Base-by-base conservation (phyloP, 768 basidiomycete species). In the Rhizopogon vinicolor region DNA sequence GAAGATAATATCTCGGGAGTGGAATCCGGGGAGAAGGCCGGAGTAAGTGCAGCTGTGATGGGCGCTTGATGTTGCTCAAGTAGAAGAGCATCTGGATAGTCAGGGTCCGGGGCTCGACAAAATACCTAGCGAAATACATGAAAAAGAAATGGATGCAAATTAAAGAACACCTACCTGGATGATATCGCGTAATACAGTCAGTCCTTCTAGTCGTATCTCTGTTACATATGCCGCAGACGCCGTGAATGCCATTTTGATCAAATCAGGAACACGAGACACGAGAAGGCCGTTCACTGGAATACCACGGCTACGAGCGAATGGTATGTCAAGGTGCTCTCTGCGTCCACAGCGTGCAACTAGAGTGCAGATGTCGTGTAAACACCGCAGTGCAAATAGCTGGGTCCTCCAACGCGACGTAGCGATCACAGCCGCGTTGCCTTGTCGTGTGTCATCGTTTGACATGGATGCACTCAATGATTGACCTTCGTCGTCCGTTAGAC, bases 31-130 rank as follows among this genome's bases (percentile, higher is more conserved):
- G 93, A 93, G 65, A 99, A 98, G 0, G 95, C 94, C 0, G 97
- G 96, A 0, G 96, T 98, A 16, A 98, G 78, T 0, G 97, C 97
- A 18, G 97, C 93, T 2, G 96, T 97, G 57, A 99, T 96, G 0
- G 97, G 96, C 0, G 97, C 96, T 72, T 99, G 97, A 69, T 97
- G 90, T 68, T 99, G 97, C 66, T 99, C 96, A 12, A 99, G 81
- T 3, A 99, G 75, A 5, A 95, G 76, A 0, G 91, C 85, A 56
- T 92, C 92, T 35, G 91, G 89, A 62, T 93, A 98, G 51, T 93
- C 93, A 2, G 94, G 92, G 72, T 99, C 97, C 0, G 92, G 90
- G 6, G 91, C 82, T 29, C 77, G 72, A 2, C 92, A 83, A 70
- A 99, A 99, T 52, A 88, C 83, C 96, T 98, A 55, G n/a, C 14